A percentile compares a stretch with the other conserved stretches of the same genome.
phyloP scores from a whole-genome alignment of 352 stramenopile genomes.

The Globisporangium spiculum region DNA sequence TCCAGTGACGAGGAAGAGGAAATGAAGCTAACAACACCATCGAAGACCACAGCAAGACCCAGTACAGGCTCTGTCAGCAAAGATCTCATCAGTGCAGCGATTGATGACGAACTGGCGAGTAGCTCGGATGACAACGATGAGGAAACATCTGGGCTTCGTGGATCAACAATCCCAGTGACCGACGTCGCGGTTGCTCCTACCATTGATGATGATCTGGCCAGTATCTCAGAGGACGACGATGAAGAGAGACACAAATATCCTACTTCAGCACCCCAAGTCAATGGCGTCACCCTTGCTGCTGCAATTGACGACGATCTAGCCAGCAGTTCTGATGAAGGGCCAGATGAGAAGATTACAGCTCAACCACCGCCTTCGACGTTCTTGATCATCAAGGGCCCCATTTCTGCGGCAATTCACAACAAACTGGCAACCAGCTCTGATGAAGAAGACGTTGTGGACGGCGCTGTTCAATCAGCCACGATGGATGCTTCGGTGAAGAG shows the following conservation, averaged over 20 bases:
- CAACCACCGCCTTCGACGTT: background rate
- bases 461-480: background rate
- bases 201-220: constrained; percentile 39
- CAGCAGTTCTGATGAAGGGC: constrained; percentile 23
- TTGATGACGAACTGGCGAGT: background rate
- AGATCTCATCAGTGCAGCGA: background rate
- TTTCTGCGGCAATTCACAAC: background rate
- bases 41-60: background rate
- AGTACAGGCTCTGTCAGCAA: background rate
- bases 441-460: background rate
- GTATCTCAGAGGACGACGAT: constrained; percentile 24
- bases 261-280: constrained; percentile 1
- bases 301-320: constrained; percentile 39
- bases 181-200: constrained; percentile 25
- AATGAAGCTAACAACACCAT: background rate
- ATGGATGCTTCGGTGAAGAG: background rate
- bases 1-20: background rate
- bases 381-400: background rate
- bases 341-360: constrained; percentile 4
- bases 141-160: constrained; percentile 8
- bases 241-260: constrained; percentile 1
- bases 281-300: constrained; percentile 23
- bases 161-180: constrained; percentile 2
- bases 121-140: constrained; percentile 7
- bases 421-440: background rate